Percentiles rank a stretch among this genome's conserved stretches.
Conservation (phyloP, 2,329 filamentous ascomycete genomes). For the Fusarium virguliforme region DNA sequence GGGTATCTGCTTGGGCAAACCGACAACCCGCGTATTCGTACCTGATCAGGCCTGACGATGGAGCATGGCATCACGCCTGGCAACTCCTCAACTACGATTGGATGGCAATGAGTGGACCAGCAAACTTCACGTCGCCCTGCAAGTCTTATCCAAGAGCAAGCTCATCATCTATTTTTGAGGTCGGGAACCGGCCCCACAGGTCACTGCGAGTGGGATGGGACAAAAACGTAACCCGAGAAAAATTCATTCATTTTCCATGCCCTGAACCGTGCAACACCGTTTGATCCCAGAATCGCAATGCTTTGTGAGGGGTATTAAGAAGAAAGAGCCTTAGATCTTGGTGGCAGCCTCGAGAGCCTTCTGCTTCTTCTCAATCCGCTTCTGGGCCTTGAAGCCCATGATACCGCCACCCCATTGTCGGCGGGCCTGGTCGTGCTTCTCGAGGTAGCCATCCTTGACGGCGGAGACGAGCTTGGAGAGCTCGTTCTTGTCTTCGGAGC, state of each 20-base stretch:
- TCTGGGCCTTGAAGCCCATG: constrained; percentile 95
- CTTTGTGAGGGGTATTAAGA: constrained; percentile 59
- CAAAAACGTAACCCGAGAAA: constrained; percentile 55
- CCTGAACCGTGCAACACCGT: constrained; percentile 61
- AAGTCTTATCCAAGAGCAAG: constrained; percentile 49
- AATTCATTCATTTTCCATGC: constrained; percentile 62
- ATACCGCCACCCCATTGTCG: constrained; percentile 99
- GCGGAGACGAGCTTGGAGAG: constrained; percentile 95
- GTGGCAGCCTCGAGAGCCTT: constrained; percentile 95
- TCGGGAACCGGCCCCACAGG: constrained; percentile 46
- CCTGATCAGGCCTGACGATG: neutral
- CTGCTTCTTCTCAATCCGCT: constrained; percentile 84
- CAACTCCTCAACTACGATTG: neutral
- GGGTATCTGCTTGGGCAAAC: neutral
- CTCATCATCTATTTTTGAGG: constrained; percentile 56
- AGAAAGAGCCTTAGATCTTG: constrained; percentile 84
- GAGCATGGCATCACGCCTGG: neutral
- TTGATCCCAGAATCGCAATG: constrained; percentile 59
- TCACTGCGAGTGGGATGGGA: constrained; percentile 52
- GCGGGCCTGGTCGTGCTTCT: constrained; percentile 93
- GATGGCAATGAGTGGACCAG: neutral
- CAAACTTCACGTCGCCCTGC: constrained; percentile 29
- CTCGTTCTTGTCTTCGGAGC: constrained; percentile 98
- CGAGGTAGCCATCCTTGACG: constrained; percentile 98
- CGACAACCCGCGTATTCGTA: neutral